Base-by-base conservation (phyloP, 352 stramenopile species). In the Peronospora belbahrii region DNA sequence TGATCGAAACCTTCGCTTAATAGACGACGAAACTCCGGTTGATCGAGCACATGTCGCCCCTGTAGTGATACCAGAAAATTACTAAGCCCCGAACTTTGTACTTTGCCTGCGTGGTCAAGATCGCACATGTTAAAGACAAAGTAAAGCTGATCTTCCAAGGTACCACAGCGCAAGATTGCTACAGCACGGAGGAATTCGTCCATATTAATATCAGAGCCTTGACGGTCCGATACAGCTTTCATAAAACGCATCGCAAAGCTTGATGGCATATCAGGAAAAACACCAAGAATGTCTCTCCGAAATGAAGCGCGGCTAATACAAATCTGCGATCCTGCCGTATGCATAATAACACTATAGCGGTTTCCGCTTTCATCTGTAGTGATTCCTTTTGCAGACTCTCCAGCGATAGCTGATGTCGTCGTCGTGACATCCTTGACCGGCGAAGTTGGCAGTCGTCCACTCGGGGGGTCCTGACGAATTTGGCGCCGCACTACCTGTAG, bases 111-210 rank as follows among this genome's bases (percentile, higher is more conserved):
- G 45, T 94, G 82, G 38, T 94, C 82, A 14, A 91, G 57, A 59
- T 94, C 82, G 53, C 82, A 94, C 82, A 94, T 94, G 50, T 88
- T 75, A 59, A 88, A 94, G 28, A 83, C 75, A 20, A 92, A 91
- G 7, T 69, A 61, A 27, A 92, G 65, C 31, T 85, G 70, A 55
- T 94, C 83, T 0, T 85, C 76, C 31, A 87, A 62, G 1, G 71
- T 81, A 2, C 83, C 83, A 24, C 77, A 80, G 14, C 70, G 61
- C 39, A 92, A 54, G 38, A 94, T 87, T 6, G 80, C 83, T 13
- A 92, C 67, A 0, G 80, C 74, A 10, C 78, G 80, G 13, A 94
- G 39, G 36, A 94, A 92, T 48, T 94, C 83, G 44, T 94, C 83
- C 80, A 94, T 90, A 32, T 88, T 88, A 52, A 94, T 88, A 49